Percentiles rank a stretch among this genome's conserved stretches.
Evolutionary conservation across 73 alveolate species (phyloP).

Genomic region (Tetrahymena borealis): DNA sequence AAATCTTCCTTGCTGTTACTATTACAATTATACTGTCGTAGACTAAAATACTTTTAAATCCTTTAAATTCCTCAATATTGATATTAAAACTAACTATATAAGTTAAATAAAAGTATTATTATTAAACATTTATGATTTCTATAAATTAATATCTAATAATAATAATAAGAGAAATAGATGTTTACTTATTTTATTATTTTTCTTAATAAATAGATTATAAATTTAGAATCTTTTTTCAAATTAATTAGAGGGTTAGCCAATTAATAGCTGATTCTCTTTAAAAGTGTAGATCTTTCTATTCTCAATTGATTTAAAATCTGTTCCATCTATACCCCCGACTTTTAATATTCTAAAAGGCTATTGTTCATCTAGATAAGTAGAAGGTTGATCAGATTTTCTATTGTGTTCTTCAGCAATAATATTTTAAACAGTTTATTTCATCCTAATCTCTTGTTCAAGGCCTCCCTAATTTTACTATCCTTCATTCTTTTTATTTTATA

Average conservation of each 20-base stretch:
- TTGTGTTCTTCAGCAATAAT: background rate
- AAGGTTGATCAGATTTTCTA: background rate
- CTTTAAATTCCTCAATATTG: background rate
- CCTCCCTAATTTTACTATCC: background rate
- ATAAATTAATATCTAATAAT: background rate
- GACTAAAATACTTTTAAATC: background rate
- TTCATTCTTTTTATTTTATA: background rate
- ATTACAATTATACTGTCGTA: background rate
- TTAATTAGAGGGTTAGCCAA: background rate
- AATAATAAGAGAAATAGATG: background rate
- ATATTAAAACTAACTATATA: background rate
- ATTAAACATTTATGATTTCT: no score
- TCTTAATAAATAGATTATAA: background rate
- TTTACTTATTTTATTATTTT: background rate
- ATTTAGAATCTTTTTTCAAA: background rate
- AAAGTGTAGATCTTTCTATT: background rate
- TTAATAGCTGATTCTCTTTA: background rate
- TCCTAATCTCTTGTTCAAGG: background rate
- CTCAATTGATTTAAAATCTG: background rate
- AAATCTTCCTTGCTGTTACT: background rate
- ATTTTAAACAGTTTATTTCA: background rate
- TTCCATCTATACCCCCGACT: background rate
- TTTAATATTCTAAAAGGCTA: background rate
- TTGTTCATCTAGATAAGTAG: background rate
- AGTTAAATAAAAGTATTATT: no score